Conservation (phyloP, 2,329 filamentous ascomycete species). For the Xylaria sp. region DNA sequence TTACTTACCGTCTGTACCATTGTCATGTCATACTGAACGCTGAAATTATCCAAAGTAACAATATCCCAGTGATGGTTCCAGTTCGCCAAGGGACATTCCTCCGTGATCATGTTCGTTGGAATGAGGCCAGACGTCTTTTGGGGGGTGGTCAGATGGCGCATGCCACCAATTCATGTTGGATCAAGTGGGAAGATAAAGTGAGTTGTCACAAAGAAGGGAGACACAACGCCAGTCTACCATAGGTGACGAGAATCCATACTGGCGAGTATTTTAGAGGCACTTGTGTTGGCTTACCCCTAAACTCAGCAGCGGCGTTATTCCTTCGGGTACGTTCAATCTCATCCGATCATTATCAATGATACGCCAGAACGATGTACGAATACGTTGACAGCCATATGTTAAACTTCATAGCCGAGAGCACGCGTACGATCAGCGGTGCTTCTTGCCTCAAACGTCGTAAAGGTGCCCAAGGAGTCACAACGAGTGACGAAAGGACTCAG, state of each 20-base stretch:
- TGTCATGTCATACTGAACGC: constrained; percentile 38
- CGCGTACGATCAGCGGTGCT: no score
- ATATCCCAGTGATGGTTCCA: not conserved
- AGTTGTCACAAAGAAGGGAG: not conserved
- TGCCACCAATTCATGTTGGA: not conserved
- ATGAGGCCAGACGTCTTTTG: no score
- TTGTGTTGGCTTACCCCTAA: not conserved
- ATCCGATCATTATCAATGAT: no score
- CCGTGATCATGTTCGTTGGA: not conserved
- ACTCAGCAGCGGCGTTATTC: no score
- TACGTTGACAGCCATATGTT: no score
- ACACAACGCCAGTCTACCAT: not conserved
- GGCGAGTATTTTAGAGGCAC: not conserved
- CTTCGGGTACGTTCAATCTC: no score
- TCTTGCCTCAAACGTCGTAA: no score
- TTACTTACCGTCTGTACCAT: constrained; percentile 37
- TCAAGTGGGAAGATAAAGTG: not conserved
- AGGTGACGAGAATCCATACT: not conserved
- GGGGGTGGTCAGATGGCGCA: not conserved
- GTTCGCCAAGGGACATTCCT: not conserved
- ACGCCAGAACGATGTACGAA: no score
- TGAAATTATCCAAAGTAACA: constrained; percentile 30
- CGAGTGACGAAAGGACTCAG: no score
- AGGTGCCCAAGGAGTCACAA: no score
- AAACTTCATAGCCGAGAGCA: no score